phyloP scores from a whole-genome alignment of 805 yeast species.

The Groenewaldozyma salmanticensis region DNA sequence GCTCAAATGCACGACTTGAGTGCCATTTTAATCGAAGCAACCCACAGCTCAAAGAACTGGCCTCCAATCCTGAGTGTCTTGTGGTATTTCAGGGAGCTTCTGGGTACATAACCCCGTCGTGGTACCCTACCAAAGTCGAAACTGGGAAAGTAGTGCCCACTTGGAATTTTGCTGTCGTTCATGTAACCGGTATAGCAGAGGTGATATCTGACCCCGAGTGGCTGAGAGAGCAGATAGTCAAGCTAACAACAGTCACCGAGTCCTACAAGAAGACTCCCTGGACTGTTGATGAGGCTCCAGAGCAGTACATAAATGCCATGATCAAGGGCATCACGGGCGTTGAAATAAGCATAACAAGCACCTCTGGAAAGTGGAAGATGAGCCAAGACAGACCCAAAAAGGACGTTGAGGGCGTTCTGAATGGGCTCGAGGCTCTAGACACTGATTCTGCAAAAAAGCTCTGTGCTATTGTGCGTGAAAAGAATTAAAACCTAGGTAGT shows the following conservation, averaged over 20 bases:
- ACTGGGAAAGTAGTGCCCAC: conserved; percentile 62
- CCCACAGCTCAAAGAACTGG: conserved; percentile 32
- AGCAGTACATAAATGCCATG: conserved; percentile 32
- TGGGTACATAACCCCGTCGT: conserved; percentile 45
- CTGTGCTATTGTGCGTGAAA: too few species aligned
- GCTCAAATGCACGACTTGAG: conserved; percentile 32
- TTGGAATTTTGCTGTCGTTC: conserved; percentile 55
- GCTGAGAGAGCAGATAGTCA: conserved; percentile 35
- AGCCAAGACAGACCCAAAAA: conserved; percentile 38
- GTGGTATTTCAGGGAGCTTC: conserved; percentile 44
- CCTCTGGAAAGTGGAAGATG: conserved; percentile 48
- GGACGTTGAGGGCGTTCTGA: conserved; percentile 44
- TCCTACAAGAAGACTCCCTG: conserved; percentile 33
- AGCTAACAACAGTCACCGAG: conserved; percentile 42
- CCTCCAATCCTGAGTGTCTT: conserved; percentile 30
- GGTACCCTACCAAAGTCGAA: conserved; percentile 43
- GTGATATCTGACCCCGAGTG: conserved; percentile 37
- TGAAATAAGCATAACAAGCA: conserved; percentile 38
- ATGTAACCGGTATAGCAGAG: conserved; percentile 42
- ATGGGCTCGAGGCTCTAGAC: conserved; percentile 26
- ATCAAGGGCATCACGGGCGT: conserved; percentile 48
- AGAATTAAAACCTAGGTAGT: too few species aligned
- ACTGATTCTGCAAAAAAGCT: conserved; percentile 11
- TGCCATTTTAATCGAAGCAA: conserved; percentile 49
- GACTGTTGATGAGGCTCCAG: conserved; percentile 52